These are phyloP conservation scores for Ceratorhiza oryzae-sativae DNA, from an alignment of 1,284 basidiomycete species.

Conservation along the genomic window DNA sequence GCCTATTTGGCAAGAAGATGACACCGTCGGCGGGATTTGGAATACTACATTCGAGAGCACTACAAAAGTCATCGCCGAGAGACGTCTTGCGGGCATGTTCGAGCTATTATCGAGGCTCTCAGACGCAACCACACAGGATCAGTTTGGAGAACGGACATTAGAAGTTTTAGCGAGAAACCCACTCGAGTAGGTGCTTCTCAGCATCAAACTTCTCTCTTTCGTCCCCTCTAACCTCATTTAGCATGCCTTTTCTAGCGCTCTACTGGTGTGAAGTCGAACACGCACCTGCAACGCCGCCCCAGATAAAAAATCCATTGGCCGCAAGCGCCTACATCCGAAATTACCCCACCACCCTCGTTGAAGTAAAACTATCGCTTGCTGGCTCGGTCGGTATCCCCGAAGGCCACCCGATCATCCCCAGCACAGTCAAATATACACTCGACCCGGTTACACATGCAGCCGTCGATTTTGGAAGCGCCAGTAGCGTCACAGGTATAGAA, in stretches of 20 bases:
- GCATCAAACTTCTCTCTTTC: background rate
- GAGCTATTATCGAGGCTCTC: conserved; percentile 5
- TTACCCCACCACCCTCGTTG: background rate
- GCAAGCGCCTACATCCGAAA: conserved; percentile 12
- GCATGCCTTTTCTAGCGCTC: conserved; percentile 26
- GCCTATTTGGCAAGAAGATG: conserved; percentile 40
- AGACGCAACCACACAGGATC: background rate
- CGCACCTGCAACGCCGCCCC: background rate
- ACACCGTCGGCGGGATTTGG: conserved; percentile 35
- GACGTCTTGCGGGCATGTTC: conserved; percentile 28
- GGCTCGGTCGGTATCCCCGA: conserved; percentile 39
- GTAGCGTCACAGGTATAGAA: no score
- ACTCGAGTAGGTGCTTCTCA: background rate
- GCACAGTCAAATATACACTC: conserved; percentile 14
- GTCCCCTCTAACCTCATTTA: background rate
- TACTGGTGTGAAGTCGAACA: conserved; percentile 40
- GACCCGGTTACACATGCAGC: background rate
- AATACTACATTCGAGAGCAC: conserved; percentile 41
- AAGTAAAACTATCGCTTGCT: conserved; percentile 34
- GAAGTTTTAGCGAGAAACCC: conserved; percentile 10
- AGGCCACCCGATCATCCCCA: conserved; percentile 24
- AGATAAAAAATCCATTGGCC: background rate
- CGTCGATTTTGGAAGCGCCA: no score
- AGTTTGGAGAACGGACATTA: conserved; percentile 18
- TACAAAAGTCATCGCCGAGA: conserved; percentile 40